Percentiles rank a stretch among this genome's conserved stretches.
These are phyloP conservation scores for Talinum fruticosum DNA, from an alignment of 148 eudicot species.

Conservation along the genomic window DNA sequence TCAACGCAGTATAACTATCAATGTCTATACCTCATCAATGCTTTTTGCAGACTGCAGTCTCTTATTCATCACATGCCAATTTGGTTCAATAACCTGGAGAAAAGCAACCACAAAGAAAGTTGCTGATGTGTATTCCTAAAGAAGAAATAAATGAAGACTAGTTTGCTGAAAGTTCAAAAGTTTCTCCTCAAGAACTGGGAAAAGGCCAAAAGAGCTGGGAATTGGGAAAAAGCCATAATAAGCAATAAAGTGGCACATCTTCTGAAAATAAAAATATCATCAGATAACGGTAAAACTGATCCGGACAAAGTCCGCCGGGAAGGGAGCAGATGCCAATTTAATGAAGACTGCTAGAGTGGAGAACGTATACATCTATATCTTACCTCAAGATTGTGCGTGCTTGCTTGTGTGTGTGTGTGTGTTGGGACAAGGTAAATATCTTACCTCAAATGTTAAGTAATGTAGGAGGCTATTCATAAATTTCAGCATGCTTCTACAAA, in stretches of 20 bases:
- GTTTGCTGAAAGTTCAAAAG: background rate
- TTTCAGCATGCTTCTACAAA: slow-evolving; percentile 93
- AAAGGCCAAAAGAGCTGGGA: background rate
- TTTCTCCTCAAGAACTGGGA: background rate
- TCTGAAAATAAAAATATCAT: background rate
- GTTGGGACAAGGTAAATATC: too few species aligned
- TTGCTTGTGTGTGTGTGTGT: too few species aligned
- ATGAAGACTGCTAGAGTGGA: background rate
- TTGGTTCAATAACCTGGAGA: slow-evolving; percentile 94
- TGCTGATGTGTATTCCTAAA: background rate
- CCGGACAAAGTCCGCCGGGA: background rate
- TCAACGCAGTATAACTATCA: background rate
- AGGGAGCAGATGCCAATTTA: background rate
- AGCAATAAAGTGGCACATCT: background rate
- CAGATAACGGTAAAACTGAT: background rate
- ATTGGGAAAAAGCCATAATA: background rate
- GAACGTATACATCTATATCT: slow-evolving; percentile 6
- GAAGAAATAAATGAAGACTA: background rate
- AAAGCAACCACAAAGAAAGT: slow-evolving; percentile 6
- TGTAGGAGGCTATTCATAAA: slow-evolving; percentile 87
- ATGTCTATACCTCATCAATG: slow-evolving; percentile 76
- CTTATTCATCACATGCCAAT: slow-evolving; percentile 90
- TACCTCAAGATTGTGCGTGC: too few species aligned
- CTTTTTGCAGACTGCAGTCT: slow-evolving; percentile 88
- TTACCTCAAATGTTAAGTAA: slow-evolving; percentile 93